Evolutionary conservation across 2,329 filamentous ascomycete genomes (phyloP), one percentile per base, ranked within the genome.

Genomic region (Pseudogymnoascus sp.): DNA sequence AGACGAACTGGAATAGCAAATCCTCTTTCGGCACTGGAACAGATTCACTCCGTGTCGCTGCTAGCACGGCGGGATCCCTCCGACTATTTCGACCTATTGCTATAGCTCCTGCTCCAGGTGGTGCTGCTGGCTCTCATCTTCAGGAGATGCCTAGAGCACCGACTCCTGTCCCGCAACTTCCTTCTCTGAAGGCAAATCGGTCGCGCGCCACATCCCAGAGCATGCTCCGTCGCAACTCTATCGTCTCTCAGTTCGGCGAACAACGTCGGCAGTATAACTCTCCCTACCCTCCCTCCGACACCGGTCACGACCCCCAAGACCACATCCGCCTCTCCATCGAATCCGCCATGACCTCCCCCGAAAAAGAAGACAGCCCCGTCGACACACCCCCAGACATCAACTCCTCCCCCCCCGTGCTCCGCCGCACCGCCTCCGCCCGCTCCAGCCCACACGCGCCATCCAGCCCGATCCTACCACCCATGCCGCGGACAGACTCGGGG

Each of bases 61-160:
- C 93, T 56, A 96, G 91, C 73, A 96, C 90, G 14, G 89, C 93
- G 49, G 91, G 91, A 43, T 96, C 93, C 4, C 82, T 97, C 64
- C 89, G 93, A 46, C 88, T 88, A 59, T 89, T 96, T 74, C 85
- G 92, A 49, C 93, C 93, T 3, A 82, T 90, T 63, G 80, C 82
- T 18, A 74, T 77, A 53, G 77, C 76, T 34, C 77, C 82, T 23
- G 79, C 77, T 2, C 76, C 75, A 25, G 80, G 80, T 16, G 72
- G 74, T 3, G 72, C 78, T 3, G 65, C 72, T 31, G 77, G 75
- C 36, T 81, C 74, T 59, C 85, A 90, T 68, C 75, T 89, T 4
- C 88, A 92, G 68, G 87, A 90, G 67, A 76, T 87, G n/a, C 89
- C 89, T 37, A 83, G 90, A 65, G 89, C 87, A 16, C 90, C 90